Evolutionary conservation across 2,329 filamentous ascomycete species (phyloP).

Genomic region (Alternaria ethzedia): DNA sequence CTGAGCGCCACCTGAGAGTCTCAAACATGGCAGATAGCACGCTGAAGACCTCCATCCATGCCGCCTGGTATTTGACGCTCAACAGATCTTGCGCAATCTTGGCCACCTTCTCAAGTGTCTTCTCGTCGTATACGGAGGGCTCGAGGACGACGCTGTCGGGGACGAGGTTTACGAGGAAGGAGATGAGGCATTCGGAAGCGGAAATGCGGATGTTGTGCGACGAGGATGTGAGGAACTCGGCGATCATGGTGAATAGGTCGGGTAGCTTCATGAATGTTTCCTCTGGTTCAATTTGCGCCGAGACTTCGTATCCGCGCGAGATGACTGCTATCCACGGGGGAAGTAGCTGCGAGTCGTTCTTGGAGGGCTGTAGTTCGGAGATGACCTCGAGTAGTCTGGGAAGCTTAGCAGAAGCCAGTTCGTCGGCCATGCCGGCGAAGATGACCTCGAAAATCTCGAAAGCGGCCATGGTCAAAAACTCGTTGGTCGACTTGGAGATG

Average conservation of each 20-base stretch:
- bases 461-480: slow-evolving; percentile 93
- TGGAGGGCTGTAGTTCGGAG: slow-evolving; percentile 84
- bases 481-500: slow-evolving; percentile 88
- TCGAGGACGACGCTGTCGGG: slow-evolving; percentile 83
- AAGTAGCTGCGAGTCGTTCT: slow-evolving; percentile 92
- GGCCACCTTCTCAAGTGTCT: slow-evolving; percentile 80
- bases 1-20: slow-evolving; percentile 80
- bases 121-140: slow-evolving; percentile 91
- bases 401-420: slow-evolving; percentile 86
- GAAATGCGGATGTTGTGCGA: slow-evolving; percentile 94
- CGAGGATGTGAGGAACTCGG: slow-evolving; percentile 81
- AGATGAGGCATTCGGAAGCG: slow-evolving; percentile 92
- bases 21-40: slow-evolving; percentile 89
- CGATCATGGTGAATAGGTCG: slow-evolving; percentile 79
- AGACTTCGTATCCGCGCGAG: slow-evolving; percentile 92
- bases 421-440: slow-evolving; percentile 87
- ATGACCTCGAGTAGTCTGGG: slow-evolving; percentile 90
- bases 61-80: slow-evolving; percentile 88
- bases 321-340: slow-evolving; percentile 97
- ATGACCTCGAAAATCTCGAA: slow-evolving; percentile 99
- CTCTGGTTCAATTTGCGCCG: slow-evolving; percentile 83
- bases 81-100: slow-evolving; percentile 76
- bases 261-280: slow-evolving; percentile 93
- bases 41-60: slow-evolving; percentile 93
- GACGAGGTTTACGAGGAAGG: slow-evolving; percentile 88